Base-by-base conservation (phyloP, 139 green algal species). In the Ettlia oleoabundans region DNA sequence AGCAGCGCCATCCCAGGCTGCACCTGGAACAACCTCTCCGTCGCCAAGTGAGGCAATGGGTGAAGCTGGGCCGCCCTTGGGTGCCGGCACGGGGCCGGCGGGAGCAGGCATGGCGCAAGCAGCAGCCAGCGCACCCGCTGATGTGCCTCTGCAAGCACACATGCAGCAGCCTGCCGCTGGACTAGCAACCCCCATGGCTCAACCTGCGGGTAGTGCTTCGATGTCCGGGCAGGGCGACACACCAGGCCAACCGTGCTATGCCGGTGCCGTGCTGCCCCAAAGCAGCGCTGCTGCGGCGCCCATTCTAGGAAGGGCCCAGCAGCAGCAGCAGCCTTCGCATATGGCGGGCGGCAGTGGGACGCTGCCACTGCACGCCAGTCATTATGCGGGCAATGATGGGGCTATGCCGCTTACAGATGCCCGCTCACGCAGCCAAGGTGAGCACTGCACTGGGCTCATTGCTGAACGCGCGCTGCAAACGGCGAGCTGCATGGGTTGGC, bases 141-240 rank as follows among this genome's bases (percentile, higher is more conserved):
- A 33, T 3, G 73, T 52, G 37, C 51, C 35, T 21, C 35, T 37
- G 37, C 73, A 67, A 53, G n/a, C 26, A 47, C 53, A 19, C 21
- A 47, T 3, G 1, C 33, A 6, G 52, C 33, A 35, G 52, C 30
- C 43, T 32, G 69, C n/a, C 26, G 53, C 33, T 1, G 33, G 47
- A 26, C 24, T 30, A 1, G 43, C 30, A 5, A 24, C 26, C 7
- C 35, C 24, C 1, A 28, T 30, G 10, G 73, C 53, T 1, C 70
- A 42, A 8, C 73, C 73, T 21, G 73, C 73, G 19, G 73, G 52
- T 8, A 80, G 73, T n/a, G 73, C 58, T 1, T 80, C 73, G 4
- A 51, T 80, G 33, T 80, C 73, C 63, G 53, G 52, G 35, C 73
- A 80, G 73, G 73, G 73, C 1, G 73, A 80, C 53, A 80, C 73